A percentile compares a stretch with the other conserved stretches of the same genome.
These are phyloP conservation scores for Diutina ranongensis DNA, from an alignment of 1,139 yeast genomes.

Conservation along the genomic window DNA sequence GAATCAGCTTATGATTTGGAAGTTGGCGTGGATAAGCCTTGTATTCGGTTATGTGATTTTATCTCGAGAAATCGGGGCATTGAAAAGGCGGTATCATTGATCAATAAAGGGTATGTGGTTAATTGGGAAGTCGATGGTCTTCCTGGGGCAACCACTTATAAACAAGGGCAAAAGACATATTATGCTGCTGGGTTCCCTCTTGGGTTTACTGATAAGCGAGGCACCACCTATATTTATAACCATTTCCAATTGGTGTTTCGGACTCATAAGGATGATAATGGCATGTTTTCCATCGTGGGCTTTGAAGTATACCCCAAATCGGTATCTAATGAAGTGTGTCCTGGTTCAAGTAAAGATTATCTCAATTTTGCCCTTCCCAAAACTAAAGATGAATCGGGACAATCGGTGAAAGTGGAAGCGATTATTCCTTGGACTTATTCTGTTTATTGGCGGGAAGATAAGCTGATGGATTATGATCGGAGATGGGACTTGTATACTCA, in stretches of 20 bases:
- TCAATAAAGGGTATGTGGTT: conserved; percentile 60
- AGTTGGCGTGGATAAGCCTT: conserved; percentile 54
- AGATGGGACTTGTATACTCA: conserved; percentile 70
- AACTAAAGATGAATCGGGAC: conserved; percentile 13
- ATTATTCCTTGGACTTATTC: conserved; percentile 72
- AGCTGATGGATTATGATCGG: conserved; percentile 49
- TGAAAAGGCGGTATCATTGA: conserved; percentile 46
- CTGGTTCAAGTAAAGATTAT: conserved; percentile 53
- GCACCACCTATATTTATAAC: conserved; percentile 53
- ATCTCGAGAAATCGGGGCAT: conserved; percentile 39
- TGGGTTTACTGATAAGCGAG: conserved; percentile 43
- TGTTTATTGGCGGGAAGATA: conserved; percentile 83
- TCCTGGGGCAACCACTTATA: conserved; percentile 84
- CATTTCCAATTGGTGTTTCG: conserved; percentile 76
- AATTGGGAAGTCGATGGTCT: conserved; percentile 81
- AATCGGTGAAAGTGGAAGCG: not conserved
- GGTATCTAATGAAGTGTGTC: conserved; percentile 55
- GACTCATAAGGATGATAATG: conserved; percentile 43
- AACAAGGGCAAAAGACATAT: conserved; percentile 45
- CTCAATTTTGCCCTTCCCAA: conserved; percentile 37
- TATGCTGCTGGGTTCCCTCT: conserved; percentile 84
- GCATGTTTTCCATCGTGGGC: conserved; percentile 61
- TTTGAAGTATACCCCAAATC: conserved; percentile 86
- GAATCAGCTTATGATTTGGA: conserved; percentile 54
- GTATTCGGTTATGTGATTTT: conserved; percentile 59